Base-by-base conservation (phyloP, 306 rosid genomes). In the Ammopiptanthus mongolicus region DNA sequence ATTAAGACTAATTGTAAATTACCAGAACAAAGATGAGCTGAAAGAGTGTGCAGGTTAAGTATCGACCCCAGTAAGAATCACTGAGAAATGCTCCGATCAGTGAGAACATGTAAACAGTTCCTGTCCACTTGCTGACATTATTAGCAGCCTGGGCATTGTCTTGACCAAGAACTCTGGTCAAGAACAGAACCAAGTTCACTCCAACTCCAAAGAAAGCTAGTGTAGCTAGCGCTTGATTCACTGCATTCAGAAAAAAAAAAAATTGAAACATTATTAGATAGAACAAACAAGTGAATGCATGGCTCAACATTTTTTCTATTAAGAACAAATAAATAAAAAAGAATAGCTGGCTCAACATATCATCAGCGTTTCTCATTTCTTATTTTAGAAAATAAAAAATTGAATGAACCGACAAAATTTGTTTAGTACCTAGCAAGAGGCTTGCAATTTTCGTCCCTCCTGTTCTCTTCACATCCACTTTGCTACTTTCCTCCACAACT, bases 11-110 rank as follows among this genome's bases (percentile, higher is more conserved):
- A 8, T 8, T 56, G 28, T 52, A 53, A 18, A 42, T 39, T 81
- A 86, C 93, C 78, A 75, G 10, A 63, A 88, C 77, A 52, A 89
- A 76, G n/a, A 89, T 65, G 65, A 86, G 47, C 73, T 86, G 93
- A 70, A 86, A 89, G 69, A 89, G 39, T 17, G 89, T 73, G 78
- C 93, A 89, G 10, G 93, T 86, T 21, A 73, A 65, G 77, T 72
- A 89, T 13, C 91, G 86, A 48, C 93, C 93, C 93, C 85, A 86
- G 14, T 89, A 89, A 13, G 93, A 89, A 59, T 89, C 93, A 42
- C 91, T 86, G 18, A 89, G 86, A 61, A 86, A 86, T 13, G 93
- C 93, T 14, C 86, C 93, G 3, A 86, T 52, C n/a, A 89, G 71
- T 9, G 91, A 89, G 80, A 81, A 89, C 69, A 84, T 58, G 13